These are phyloP conservation scores for Didymella exigua DNA, from an alignment of 2,329 filamentous ascomycete genomes.

Conservation along the genomic window DNA sequence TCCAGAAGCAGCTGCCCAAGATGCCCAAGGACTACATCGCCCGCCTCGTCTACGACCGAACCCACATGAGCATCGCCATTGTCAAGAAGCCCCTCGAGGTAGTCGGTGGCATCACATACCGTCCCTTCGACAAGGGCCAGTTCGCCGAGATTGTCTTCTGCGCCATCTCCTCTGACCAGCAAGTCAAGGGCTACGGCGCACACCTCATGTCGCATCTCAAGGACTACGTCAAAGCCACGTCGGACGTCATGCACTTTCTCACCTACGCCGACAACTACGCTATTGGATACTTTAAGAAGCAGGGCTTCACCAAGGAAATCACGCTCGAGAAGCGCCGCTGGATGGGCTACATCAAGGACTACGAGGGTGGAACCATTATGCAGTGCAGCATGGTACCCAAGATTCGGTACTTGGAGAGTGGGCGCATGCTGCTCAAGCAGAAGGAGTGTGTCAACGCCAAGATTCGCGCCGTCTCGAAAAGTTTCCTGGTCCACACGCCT, in stretches of 20 bases:
- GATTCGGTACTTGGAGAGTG: constrained; percentile 90
- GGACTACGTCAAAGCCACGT: constrained; percentile 96
- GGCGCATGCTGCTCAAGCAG: constrained; percentile 94
- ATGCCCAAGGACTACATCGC: constrained; percentile 99
- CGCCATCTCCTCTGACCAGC: constrained; percentile 95
- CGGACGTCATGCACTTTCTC: constrained; percentile 96
- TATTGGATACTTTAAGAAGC: constrained; percentile 98
- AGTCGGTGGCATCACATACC: constrained; percentile 94
- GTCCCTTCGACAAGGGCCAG: constrained; percentile 86
- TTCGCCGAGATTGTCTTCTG: constrained; percentile 99
- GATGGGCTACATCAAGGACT: constrained; percentile 99
- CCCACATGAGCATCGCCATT: constrained; percentile 94
- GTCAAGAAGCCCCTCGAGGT: constrained; percentile 95
- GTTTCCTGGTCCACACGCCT: constrained; percentile 83
- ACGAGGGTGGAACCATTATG: constrained; percentile 99
- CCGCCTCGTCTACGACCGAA: constrained; percentile 94
- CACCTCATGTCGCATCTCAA: constrained; percentile 98
- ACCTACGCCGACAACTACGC: constrained; percentile 99
- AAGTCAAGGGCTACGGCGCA: constrained; percentile 97
- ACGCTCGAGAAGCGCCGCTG: constrained; percentile 86
- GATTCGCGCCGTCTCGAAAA: constrained; percentile 88
- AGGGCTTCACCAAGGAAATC: constrained; percentile 98
- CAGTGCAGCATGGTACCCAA: constrained; percentile 97
- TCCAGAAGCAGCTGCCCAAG: constrained; percentile 97
- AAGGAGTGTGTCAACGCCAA: constrained; percentile 95